Base-by-base conservation (phyloP, 306 rosid species). In the Cucurbita maxima region DNA sequence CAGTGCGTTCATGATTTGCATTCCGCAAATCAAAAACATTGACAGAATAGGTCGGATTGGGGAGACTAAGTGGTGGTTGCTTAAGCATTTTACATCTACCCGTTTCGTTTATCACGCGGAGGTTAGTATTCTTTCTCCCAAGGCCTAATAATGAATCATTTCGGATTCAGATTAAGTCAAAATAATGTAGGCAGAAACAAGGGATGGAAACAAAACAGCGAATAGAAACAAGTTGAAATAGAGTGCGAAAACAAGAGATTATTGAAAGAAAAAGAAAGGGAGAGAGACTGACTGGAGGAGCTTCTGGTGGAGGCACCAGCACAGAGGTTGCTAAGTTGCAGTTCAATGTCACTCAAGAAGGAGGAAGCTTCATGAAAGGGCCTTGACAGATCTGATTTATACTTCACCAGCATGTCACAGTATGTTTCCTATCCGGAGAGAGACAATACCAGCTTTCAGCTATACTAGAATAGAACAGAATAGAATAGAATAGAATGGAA, bases 241-340 rank as follows among this genome's bases (percentile, higher is more conserved):
- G 43, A 34, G 18, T 59, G 18, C 10, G 66, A 34, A 25, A 7
- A 14, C 22, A 60, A 60, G 22, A 8, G 37, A 36, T 36, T 8
- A 63, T 6, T 16, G 48, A 40, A 38, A 63, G 64, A 30, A 58
- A 58, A 30, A 15, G 19, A 63, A n/a, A 6, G 30, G 51, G 71
- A n/a, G 71, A 40, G 51, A 63, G 71, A 63, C 71, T 63, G 71
- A 63, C 71, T 63, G 34, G 71, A 63, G 41, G 52, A 34, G 34
- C 8, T 63, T 41, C 36, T n/a, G 4, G 71, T 10, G 34, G 52
- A 63, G 50, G 51, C 71, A 18, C 36, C 36, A 41, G 71, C 52
- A 4, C 71, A n/a, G 16, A 63, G 71, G 34, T 20, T 20, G 72
- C 3, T 10, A 44, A 66, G 54, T 44, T 66, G 72, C n/a, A 66